Percentiles rank a stretch among this genome's conserved stretches.
phyloP scores from a whole-genome alignment of 2,329 filamentous ascomycete genomes.

The Coniella lustricola region DNA sequence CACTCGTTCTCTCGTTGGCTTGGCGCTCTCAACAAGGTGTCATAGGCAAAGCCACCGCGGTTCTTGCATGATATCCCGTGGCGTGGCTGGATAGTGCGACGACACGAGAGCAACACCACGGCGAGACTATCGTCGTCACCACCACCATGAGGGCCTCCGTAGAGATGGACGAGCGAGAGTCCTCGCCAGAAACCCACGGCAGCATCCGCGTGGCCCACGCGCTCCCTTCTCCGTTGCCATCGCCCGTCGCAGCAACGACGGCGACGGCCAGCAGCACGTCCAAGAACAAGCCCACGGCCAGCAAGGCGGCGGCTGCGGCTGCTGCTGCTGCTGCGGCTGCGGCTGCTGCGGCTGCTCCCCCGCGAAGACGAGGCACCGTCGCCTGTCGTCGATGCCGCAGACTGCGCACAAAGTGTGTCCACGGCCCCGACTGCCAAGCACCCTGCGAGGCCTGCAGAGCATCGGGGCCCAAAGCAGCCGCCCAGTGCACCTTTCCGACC shows the following conservation, averaged over 20 bases:
- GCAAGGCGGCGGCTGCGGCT: too few species aligned
- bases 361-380: conserved; percentile 14
- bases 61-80: too few species aligned
- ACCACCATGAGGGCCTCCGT: conserved; percentile 11
- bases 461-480: conserved; percentile 11
- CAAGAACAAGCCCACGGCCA: neutral
- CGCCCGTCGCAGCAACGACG: conserved; percentile 2
- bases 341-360: conserved; percentile 1
- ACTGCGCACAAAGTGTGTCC: conserved; percentile 16
- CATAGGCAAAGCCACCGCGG: too few species aligned
- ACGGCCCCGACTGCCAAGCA: conserved; percentile 12
- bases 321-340: too few species aligned
- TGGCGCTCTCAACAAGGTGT: too few species aligned
- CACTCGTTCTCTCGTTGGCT: too few species aligned
- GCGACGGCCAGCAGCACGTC: neutral
- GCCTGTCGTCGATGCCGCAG: conserved; percentile 17
- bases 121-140: neutral
- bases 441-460: conserved; percentile 15
- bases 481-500: conserved; percentile 12
- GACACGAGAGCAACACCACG: neutral
- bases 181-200: conserved; percentile 12
- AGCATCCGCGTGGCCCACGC: conserved; percentile 14
- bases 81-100: too few species aligned
- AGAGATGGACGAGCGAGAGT: neutral
- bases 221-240: conserved; percentile 7